Evolutionary conservation across 345 rosid species (phyloP).

Genomic region (Ricinus communis): DNA sequence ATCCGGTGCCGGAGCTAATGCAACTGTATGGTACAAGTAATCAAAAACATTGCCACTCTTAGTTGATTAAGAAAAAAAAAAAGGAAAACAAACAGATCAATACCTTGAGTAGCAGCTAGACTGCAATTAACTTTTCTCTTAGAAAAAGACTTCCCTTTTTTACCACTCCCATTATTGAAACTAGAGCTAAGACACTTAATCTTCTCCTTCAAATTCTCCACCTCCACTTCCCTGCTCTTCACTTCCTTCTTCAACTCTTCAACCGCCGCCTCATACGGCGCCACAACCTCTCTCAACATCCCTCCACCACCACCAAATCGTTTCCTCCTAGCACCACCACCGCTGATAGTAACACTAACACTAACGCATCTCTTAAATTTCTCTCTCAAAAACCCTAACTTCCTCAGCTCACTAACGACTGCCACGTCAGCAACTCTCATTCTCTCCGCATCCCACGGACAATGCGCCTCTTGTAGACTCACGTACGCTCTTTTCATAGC

Average conservation of each 20-base stretch:
- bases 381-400: slow-evolving; percentile 66
- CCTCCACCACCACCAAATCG: slow-evolving; percentile 30
- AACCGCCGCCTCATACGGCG: slow-evolving; percentile 88
- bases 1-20: slow-evolving; percentile 78
- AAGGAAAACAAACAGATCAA: no score
- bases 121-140: slow-evolving; percentile 71
- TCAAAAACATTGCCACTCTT: neutral
- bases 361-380: slow-evolving; percentile 59
- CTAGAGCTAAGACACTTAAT: slow-evolving; percentile 33
- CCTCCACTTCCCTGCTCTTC: slow-evolving; percentile 64
- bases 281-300: slow-evolving; percentile 78
- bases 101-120: slow-evolving; percentile 44
- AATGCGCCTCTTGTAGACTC: slow-evolving; percentile 80
- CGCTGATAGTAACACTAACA: slow-evolving; percentile 21
- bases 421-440: slow-evolving; percentile 82
- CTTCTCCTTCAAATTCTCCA: slow-evolving; percentile 79
- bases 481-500: slow-evolving; percentile 75
- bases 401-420: slow-evolving; percentile 76
- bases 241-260: slow-evolving; percentile 83
- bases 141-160: slow-evolving; percentile 58
- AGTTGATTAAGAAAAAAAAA: neutral
- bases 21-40: slow-evolving; percentile 46
- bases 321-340: slow-evolving; percentile 27
- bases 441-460: slow-evolving; percentile 94
- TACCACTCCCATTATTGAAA: slow-evolving; percentile 36